phyloP scores from a whole-genome alignment of 352 stramenopile species.

The Plasmopara viticola region DNA sequence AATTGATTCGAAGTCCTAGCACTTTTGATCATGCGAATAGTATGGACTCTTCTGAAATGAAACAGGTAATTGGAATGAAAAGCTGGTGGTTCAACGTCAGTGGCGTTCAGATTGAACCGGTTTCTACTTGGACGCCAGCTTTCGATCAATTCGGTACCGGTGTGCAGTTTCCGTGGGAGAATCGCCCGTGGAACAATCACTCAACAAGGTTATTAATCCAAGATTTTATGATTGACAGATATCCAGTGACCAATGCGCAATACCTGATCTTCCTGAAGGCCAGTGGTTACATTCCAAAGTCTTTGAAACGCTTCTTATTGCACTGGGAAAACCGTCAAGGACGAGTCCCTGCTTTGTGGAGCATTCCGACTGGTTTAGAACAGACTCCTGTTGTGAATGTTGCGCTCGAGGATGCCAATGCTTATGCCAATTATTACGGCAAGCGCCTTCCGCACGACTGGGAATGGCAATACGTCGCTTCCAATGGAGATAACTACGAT shows the following conservation, averaged over 20 bases:
- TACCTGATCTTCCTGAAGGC: conserved; percentile 48
- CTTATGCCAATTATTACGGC: conserved; percentile 60
- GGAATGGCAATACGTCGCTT: conserved; percentile 85
- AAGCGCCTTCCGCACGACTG: conserved; percentile 77
- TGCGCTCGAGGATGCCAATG: conserved; percentile 58
- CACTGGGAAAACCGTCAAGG: conserved; percentile 57
- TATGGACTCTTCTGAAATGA: conserved; percentile 29
- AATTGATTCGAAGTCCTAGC: conserved; percentile 20
- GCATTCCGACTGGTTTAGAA: conserved; percentile 35
- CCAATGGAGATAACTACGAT: conserved; percentile 54
- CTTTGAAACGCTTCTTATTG: conserved; percentile 57
- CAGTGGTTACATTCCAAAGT: conserved; percentile 50
- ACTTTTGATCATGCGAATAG: background rate
- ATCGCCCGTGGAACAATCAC: conserved; percentile 75
- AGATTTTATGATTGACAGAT: conserved; percentile 66
- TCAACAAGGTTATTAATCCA: conserved; percentile 49
- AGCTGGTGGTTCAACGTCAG: conserved; percentile 80
- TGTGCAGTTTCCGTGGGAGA: conserved; percentile 83
- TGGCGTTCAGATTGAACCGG: conserved; percentile 77
- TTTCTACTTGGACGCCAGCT: conserved; percentile 58
- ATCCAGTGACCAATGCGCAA: conserved; percentile 74
- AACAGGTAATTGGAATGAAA: conserved; percentile 32
- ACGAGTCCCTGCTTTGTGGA: conserved; percentile 30
- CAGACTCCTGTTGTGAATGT: conserved; percentile 75
- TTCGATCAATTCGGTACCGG: conserved; percentile 49